Base-by-base conservation (phyloP, 2,329 filamentous ascomycete genomes). In the Celoporthe dispersa region DNA sequence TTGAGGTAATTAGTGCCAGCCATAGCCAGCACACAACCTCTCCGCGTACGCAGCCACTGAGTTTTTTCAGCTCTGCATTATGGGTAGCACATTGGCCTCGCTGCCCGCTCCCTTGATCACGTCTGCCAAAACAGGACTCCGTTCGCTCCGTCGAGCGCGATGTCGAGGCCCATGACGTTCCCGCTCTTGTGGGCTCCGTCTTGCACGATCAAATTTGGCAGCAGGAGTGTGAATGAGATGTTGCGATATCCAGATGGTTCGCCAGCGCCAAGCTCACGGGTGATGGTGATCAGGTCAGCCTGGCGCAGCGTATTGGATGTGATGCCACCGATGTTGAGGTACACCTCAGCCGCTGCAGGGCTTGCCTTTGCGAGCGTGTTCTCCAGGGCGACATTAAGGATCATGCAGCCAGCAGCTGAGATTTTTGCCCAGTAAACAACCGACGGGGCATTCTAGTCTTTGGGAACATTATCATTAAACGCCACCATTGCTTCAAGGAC, bases 1-100 rank as follows among this genome's bases (percentile, higher is more conserved):
- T 85, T 84, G 65, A 84, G 75, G 66, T 84, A 85, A 16, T 63
- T 84, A 85, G 25, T 63, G 61, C 39, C 39, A 31, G 39, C 39
- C 39, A n/a, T 44, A 62, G 60, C 60, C n/a, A 35, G 19, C 37
- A 2, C 59, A 35, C 5, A 4, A 25, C 7, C 6, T 22, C 19
- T 41, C 33, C 31, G 59, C 33, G 3, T 61, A 61, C 14, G 22
- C n/a, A 11, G 14, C 22, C 33, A 37, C 57, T 19, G 22, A 62
- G n/a, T 62, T 35, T n/a, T 9, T 62, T n/a, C 60, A 41, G 60
- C 41, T 62, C 60, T 62, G 60, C 35, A 28, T 62, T 22, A n/a
- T 41, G 60, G 60, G 60, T 12, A 41, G 60, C 35, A 3, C 60
- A 6, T 62, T 28, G 33, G 60, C 62, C 22, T 65, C 67, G 22